Conservation (phyloP, 768 basidiomycete species). For the Calocybe gangraenosa region DNA sequence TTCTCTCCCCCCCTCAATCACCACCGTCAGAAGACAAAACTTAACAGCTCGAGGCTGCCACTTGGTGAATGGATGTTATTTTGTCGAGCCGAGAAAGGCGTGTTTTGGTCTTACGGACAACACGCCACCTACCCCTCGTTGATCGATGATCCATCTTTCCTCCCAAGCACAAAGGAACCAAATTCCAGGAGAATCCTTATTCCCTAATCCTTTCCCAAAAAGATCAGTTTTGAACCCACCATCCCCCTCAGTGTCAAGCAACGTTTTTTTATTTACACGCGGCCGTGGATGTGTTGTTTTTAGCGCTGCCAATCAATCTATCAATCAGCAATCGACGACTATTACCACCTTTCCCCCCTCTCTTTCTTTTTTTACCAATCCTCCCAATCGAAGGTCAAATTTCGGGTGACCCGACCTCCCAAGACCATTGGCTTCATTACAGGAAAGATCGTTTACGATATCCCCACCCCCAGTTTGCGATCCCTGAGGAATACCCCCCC, state of each 20-base stretch:
- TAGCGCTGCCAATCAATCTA: constrained; percentile 17
- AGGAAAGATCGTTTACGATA: too few species aligned
- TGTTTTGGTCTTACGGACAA: constrained; percentile 20
- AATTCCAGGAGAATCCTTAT: constrained; percentile 30
- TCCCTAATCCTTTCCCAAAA: constrained; percentile 5
- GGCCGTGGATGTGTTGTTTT: constrained; percentile 16
- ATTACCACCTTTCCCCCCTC: constrained; percentile 3
- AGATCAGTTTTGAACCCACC: constrained; percentile 1
- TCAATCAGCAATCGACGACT: constrained; percentile 15
- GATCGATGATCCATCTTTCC: constrained; percentile 39
- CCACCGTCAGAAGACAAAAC: constrained; percentile 17
- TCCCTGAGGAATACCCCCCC: too few species aligned
- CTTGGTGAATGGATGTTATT: constrained; percentile 15
- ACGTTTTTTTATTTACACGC: constrained; percentile 24
- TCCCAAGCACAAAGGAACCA: constrained; percentile 21
- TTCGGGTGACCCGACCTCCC: constrained; percentile 9
- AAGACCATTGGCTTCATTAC: constrained; percentile 1
- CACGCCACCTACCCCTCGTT: constrained; percentile 31
- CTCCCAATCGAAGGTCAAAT: constrained; percentile 10
- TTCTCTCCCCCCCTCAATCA: constrained; percentile 12
- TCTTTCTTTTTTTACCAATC: not conserved
- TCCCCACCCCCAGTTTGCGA: too few species aligned
- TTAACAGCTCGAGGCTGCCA: constrained; percentile 25
- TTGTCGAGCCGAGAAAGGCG: constrained; percentile 18
- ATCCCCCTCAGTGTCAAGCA: constrained; percentile 9